A percentile compares a stretch with the other conserved stretches of the same genome.
Evolutionary conservation across 228 moss, liverwort and hornwort species (phyloP).

Genomic region (Sphagnum magellanicum): DNA sequence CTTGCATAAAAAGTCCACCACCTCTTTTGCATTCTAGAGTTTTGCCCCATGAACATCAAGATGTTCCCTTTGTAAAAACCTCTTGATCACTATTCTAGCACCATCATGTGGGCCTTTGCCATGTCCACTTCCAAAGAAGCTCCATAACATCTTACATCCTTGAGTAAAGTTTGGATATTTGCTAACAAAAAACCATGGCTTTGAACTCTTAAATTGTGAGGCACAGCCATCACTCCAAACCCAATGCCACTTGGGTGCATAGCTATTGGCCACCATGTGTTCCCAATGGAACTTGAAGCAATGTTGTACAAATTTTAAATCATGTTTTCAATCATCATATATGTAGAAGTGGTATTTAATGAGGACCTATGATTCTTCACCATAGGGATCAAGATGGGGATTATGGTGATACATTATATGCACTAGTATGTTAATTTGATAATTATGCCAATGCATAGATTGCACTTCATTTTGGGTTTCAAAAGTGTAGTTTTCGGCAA

Average conservation of each 20-base stretch:
- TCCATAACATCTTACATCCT: neutral
- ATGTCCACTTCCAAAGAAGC: neutral
- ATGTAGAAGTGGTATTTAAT: neutral
- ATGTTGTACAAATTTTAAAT: slow-evolving; percentile 1
- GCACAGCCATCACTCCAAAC: slow-evolving; percentile 7
- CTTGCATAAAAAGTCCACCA: too few relatives aligned
- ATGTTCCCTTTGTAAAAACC: neutral
- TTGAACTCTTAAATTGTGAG: neutral
- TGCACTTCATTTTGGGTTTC: slow-evolving; percentile 2
- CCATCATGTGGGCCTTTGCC: neutral
- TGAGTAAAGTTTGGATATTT: neutral
- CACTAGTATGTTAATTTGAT: neutral
- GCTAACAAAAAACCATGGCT: slow-evolving; percentile 1
- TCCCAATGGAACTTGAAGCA: neutral
- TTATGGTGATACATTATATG: slow-evolving; percentile 1
- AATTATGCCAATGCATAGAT: slow-evolving; percentile 2
- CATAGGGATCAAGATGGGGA: neutral
- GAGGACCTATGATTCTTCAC: neutral
- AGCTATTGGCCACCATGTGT: neutral
- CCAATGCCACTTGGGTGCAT: neutral
- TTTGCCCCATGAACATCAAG: too few relatives aligned
- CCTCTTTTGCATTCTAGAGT: too few relatives aligned
- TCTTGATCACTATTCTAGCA: neutral
- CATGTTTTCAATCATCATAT: neutral
- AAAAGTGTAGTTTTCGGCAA: neutral